phyloP scores from a whole-genome alignment of 495 filamentous ascomycete species.

The Xylaria castorea region DNA sequence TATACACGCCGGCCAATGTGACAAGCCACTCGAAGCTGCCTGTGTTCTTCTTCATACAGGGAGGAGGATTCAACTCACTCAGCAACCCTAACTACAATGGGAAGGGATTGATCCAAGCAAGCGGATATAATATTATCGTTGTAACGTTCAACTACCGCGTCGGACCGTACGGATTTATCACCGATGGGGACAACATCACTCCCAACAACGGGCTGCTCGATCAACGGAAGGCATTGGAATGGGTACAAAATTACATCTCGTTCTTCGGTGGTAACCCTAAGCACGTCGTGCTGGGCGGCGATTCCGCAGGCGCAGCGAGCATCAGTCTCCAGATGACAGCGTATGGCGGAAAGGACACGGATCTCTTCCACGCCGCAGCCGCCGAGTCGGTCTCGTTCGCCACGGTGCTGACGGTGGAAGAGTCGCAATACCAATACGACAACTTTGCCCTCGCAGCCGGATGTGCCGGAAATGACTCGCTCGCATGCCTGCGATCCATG shows the following conservation, averaged over 20 bases:
- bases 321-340: slow-evolving; percentile 44
- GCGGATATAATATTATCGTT: slow-evolving; percentile 64
- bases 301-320: slow-evolving; percentile 67
- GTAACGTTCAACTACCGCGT: slow-evolving; percentile 72
- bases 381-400: slow-evolving; percentile 73
- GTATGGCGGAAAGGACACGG: slow-evolving; percentile 52
- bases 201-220: slow-evolving; percentile 71
- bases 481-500: slow-evolving; percentile 64
- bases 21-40: slow-evolving; percentile 57
- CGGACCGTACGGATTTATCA: slow-evolving; percentile 41
- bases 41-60: slow-evolving; percentile 72
- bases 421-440: slow-evolving; percentile 71
- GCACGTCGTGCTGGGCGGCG: slow-evolving; percentile 69
- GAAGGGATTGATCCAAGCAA: slow-evolving; percentile 60
- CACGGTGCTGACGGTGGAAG: slow-evolving; percentile 61
- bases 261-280: slow-evolving; percentile 71
- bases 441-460: slow-evolving; percentile 62
- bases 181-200: slow-evolving; percentile 35
- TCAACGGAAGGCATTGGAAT: slow-evolving; percentile 71
- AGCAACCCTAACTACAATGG: slow-evolving; percentile 67
- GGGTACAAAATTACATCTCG: slow-evolving; percentile 73
- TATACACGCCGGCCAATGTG: slow-evolving; percentile 65
- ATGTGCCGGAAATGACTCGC: slow-evolving; percentile 55
- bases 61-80: slow-evolving; percentile 67
- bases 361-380: slow-evolving; percentile 67